phyloP scores from a whole-genome alignment of 345 rosid species.

The Boechera stricta region DNA sequence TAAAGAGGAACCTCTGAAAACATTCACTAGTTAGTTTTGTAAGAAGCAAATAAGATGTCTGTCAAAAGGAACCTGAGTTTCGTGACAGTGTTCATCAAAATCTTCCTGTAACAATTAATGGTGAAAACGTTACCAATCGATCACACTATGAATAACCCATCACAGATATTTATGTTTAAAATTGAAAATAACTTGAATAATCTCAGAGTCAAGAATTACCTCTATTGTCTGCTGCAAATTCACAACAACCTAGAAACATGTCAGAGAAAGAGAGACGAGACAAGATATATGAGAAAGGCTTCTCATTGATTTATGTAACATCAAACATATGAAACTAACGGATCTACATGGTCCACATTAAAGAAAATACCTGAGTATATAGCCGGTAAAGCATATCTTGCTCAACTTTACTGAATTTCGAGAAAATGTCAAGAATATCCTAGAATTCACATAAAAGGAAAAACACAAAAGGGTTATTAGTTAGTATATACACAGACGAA shows the following conservation, averaged over 20 bases:
- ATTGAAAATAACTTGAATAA: background rate
- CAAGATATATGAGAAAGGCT: background rate
- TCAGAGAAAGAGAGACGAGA: constrained; percentile 17
- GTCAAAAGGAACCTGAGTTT: constrained; percentile 59
- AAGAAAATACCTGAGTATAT: constrained; percentile 56
- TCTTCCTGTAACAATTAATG: constrained; percentile 56
- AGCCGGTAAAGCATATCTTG: constrained; percentile 57
- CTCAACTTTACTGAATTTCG: constrained; percentile 54
- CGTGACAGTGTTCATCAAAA: constrained; percentile 63
- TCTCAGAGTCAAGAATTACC: constrained; percentile 48
- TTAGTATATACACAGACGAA: background rate
- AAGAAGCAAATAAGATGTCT: constrained; percentile 9
- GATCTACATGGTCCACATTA: background rate
- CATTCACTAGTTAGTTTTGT: background rate
- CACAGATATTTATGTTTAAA: background rate
- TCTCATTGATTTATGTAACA: background rate
- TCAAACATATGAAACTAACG: background rate
- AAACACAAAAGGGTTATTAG: background rate
- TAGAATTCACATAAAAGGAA: constrained; percentile 17
- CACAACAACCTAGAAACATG: constrained; percentile 64
- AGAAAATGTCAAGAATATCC: constrained; percentile 61
- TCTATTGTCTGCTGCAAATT: constrained; percentile 65
- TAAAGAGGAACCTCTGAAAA: background rate
- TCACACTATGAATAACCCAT: constrained; percentile 2
- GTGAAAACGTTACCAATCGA: constrained; percentile 16